phyloP scores from a whole-genome alignment of 208 protist genomes.

The Trypanosoma mega region DNA sequence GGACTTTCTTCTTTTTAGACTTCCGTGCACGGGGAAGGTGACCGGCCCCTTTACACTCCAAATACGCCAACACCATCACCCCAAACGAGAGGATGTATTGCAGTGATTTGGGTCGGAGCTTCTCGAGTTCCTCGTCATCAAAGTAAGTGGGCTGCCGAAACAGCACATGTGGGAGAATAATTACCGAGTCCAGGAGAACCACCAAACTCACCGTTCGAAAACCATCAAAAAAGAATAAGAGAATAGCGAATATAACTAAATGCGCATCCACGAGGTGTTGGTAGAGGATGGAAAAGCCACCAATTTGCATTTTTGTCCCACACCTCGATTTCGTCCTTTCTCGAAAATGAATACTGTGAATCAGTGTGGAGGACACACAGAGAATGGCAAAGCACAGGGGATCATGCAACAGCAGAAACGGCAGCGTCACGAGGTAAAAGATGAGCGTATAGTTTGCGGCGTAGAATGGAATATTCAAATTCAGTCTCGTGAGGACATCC shows the following conservation, averaged over 20 bases:
- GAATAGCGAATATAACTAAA: slow-evolving; percentile 30
- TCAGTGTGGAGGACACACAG: slow-evolving; percentile 29
- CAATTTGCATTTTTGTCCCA: slow-evolving; percentile 25
- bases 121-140: slow-evolving; percentile 87
- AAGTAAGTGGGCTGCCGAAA: slow-evolving; percentile 72
- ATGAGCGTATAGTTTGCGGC: slow-evolving; percentile 72
- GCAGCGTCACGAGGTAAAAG: slow-evolving; percentile 54
- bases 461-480: slow-evolving; percentile 88
- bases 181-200: slow-evolving; percentile 41
- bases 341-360: slow-evolving; percentile 41
- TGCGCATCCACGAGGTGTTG: slow-evolving; percentile 40
- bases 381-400: slow-evolving; percentile 51
- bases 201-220: slow-evolving; percentile 38
- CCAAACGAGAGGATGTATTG: slow-evolving; percentile 59
- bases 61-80: slow-evolving; percentile 52
- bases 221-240: slow-evolving; percentile 51
- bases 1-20: no score
- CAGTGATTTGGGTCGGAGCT: slow-evolving; percentile 66
- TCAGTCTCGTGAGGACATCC: slow-evolving; percentile 52
- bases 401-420: slow-evolving; percentile 68
- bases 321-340: slow-evolving; percentile 29
- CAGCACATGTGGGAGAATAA: slow-evolving; percentile 76
- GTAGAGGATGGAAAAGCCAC: slow-evolving; percentile 45
- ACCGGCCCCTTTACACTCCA: slow-evolving; percentile 48
- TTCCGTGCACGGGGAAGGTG: neutral